Evolutionary conservation across 2,329 filamentous ascomycete genomes (phyloP).

Genomic region (Stemphylium beticola): DNA sequence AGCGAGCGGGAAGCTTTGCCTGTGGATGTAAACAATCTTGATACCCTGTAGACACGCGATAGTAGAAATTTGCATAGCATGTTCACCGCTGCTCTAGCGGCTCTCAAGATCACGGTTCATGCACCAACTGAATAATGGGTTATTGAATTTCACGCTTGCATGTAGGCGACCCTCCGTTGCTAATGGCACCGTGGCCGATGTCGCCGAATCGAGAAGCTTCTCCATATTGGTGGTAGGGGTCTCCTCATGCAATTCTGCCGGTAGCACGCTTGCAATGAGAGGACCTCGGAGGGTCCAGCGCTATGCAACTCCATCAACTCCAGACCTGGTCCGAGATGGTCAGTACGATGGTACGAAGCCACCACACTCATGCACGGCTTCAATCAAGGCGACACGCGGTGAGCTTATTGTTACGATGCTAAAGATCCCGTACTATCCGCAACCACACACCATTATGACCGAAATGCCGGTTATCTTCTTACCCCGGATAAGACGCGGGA

Average conservation of each 20-base stretch:
- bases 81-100: constrained; percentile 12
- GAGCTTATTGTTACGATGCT: neutral
- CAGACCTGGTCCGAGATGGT: neutral
- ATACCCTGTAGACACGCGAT: constrained; percentile 2
- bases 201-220: constrained; percentile 7
- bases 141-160: constrained; percentile 6
- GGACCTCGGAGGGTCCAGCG: neutral
- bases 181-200: neutral
- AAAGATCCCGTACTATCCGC: neutral
- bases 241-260: neutral
- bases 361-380: neutral
- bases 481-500: neutral
- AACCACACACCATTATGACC: neutral
- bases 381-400: neutral
- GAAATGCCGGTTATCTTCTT: neutral
- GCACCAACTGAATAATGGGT: neutral
- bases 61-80: neutral
- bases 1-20: constrained; percentile 86
- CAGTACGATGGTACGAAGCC: neutral
- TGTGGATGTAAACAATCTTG: constrained; percentile 72
- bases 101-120: neutral
- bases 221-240: constrained; percentile 12
- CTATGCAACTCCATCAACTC: neutral
- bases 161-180: neutral
- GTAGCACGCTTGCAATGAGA: neutral